Conservation (phyloP, 139 green algal genomes). For the Pseudopediastrum boryanum region DNA sequence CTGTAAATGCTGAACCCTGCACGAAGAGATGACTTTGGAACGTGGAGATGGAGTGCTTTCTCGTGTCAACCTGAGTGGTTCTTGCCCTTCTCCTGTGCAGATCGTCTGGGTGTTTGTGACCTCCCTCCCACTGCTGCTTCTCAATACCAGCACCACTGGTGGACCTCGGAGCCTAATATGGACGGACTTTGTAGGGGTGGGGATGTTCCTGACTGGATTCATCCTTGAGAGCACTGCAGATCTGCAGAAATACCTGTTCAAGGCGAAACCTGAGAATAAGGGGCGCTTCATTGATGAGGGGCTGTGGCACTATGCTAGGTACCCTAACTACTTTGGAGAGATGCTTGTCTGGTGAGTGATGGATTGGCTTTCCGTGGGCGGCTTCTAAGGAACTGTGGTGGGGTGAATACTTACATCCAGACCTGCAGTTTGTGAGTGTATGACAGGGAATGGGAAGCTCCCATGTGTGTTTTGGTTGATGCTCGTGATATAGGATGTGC, state of each 20-base stretch:
- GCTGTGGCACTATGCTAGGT: slow-evolving; percentile 65
- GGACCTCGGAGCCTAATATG: slow-evolving; percentile 31
- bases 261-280: slow-evolving; percentile 70
- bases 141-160: slow-evolving; percentile 56
- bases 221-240: slow-evolving; percentile 71
- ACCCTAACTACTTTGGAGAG: slow-evolving; percentile 94
- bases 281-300: slow-evolving; percentile 82
- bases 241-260: slow-evolving; percentile 82
- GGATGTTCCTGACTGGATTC: slow-evolving; percentile 69
- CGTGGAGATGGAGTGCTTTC: no score
- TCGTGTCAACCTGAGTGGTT: no score
- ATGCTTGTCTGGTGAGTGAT: slow-evolving; percentile 70
- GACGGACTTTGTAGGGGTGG: slow-evolving; percentile 40
- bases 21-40: no score
- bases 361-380: no score
- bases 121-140: slow-evolving; percentile 70
- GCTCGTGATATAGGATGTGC: no score
- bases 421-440: no score
- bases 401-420: no score
- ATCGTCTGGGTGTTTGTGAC: slow-evolving; percentile 85
- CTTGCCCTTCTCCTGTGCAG: slow-evolving; percentile 54
- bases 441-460: no score
- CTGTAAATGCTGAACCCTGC: no score
- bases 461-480: no score
- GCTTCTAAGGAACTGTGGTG: no score